Percentiles rank a stretch among this genome's conserved stretches.
phyloP scores from a whole-genome alignment of 306 rosid genomes.

The Calophaca sinica region DNA sequence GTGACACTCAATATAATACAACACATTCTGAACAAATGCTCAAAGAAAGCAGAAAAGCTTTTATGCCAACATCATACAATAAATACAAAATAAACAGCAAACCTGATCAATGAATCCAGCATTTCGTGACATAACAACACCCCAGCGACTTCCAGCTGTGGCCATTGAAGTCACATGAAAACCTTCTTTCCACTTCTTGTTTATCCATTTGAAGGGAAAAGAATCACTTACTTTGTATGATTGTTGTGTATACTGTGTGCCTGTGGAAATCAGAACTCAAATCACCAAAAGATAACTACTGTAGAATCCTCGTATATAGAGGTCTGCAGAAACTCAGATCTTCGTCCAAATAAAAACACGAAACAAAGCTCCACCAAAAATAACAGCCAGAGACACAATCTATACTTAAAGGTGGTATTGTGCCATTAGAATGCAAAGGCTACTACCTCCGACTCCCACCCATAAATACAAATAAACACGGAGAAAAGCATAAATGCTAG shows the following conservation, averaged over 20 bases:
- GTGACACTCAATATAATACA: neutral
- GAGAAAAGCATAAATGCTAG: no score
- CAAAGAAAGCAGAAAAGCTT: neutral
- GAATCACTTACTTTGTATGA: conserved; percentile 98
- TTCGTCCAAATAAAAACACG: neutral
- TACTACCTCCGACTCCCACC: no score
- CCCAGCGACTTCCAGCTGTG: conserved; percentile 98
- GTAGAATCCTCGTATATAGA: neutral
- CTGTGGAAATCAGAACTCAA: conserved; percentile 52
- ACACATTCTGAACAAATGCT: conserved; percentile 16
- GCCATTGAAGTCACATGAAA: conserved; percentile 99
- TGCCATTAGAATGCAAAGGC: no score
- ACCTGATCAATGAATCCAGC: conserved; percentile 98
- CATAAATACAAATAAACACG: no score
- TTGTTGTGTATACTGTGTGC: conserved; percentile 94
- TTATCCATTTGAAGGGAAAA: conserved; percentile 98
- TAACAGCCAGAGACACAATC: no score
- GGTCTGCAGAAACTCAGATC: conserved; percentile 18
- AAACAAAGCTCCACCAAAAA: neutral
- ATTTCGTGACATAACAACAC: conserved; percentile 97
- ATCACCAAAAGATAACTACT: conserved; percentile 1
- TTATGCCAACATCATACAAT: neutral
- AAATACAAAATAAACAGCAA: conserved; percentile 31
- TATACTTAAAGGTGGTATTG: no score
- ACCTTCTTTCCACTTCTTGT: conserved; percentile 98